phyloP scores from a whole-genome alignment of 768 basidiomycete species.

The Terana coerulea region DNA sequence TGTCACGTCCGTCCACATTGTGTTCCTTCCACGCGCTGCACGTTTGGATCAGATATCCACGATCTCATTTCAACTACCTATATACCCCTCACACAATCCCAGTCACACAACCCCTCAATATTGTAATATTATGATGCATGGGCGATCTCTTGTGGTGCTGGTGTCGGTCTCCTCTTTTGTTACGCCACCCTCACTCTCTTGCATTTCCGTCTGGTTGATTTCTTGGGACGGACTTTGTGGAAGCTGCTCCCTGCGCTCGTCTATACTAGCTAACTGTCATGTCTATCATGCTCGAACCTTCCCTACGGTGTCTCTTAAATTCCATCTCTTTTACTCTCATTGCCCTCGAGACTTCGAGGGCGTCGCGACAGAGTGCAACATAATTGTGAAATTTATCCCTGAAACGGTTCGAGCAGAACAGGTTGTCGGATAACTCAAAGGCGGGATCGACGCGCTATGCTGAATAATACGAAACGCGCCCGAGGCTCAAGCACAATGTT shows the following conservation, averaged over 20 bases:
- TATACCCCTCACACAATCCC: slow-evolving; percentile 30
- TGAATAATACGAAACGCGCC: no score
- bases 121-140: slow-evolving; percentile 37
- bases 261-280: slow-evolving; percentile 12
- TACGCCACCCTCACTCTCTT: slow-evolving; percentile 11
- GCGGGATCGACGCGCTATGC: no score
- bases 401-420: no score
- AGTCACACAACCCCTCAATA: slow-evolving; percentile 23
- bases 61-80: slow-evolving; percentile 30
- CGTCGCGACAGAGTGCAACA: no score
- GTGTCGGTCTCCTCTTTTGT: slow-evolving; percentile 5
- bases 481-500: no score
- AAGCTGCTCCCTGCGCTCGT: slow-evolving; percentile 10
- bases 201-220: slow-evolving; percentile 10
- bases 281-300: slow-evolving; percentile 14
- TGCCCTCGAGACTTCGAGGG: no score
- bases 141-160: slow-evolving; percentile 16
- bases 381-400: no score
- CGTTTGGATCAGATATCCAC: slow-evolving; percentile 31
- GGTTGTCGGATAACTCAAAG: no score
- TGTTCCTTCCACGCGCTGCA: slow-evolving; percentile 21
- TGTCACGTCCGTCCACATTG: slow-evolving; percentile 19
- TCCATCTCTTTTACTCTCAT: no score
- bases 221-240: slow-evolving; percentile 16
- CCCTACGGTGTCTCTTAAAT: slow-evolving; percentile 10